Percentiles rank a stretch among this genome's conserved stretches.
phyloP scores from a whole-genome alignment of 306 rosid species.

The Morella rubra region DNA sequence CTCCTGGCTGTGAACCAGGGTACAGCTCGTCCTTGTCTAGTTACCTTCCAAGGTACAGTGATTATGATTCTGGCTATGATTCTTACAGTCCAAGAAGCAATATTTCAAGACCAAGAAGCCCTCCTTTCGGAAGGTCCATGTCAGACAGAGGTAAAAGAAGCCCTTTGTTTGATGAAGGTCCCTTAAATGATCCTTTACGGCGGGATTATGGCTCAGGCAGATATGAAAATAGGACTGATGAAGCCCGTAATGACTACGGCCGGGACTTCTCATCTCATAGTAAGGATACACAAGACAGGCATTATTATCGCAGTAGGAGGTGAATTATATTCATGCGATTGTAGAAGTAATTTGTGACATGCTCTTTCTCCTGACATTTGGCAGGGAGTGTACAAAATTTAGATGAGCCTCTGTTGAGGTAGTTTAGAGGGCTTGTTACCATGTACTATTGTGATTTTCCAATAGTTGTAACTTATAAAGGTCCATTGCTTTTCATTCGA shows the following conservation, averaged over 20 bases:
- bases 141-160: constrained; percentile 62
- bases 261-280: constrained; percentile 32
- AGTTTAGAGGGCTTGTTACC: constrained; percentile 28
- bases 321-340: constrained; percentile 22
- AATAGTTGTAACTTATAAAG: neutral
- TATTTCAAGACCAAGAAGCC: constrained; percentile 35
- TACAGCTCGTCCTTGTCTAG: constrained; percentile 43
- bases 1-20: constrained; percentile 77
- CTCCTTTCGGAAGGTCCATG: constrained; percentile 36
- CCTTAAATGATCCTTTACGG: constrained; percentile 28
- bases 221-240: constrained; percentile 33
- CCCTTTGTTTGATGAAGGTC: constrained; percentile 45
- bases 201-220: constrained; percentile 37
- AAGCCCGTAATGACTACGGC: constrained; percentile 37
- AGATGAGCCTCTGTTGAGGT: constrained; percentile 13
- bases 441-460: constrained; percentile 15
- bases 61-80: constrained; percentile 35
- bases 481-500: neutral
- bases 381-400: constrained; percentile 34
- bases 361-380: neutral
- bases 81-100: constrained; percentile 26
- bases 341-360: constrained; percentile 22
- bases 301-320: constrained; percentile 51
- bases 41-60: constrained; percentile 61
- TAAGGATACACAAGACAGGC: constrained; percentile 43